Evolutionary conservation across 2,329 filamentous ascomycete species (phyloP).

Genomic region (Microdochium paspali): DNA sequence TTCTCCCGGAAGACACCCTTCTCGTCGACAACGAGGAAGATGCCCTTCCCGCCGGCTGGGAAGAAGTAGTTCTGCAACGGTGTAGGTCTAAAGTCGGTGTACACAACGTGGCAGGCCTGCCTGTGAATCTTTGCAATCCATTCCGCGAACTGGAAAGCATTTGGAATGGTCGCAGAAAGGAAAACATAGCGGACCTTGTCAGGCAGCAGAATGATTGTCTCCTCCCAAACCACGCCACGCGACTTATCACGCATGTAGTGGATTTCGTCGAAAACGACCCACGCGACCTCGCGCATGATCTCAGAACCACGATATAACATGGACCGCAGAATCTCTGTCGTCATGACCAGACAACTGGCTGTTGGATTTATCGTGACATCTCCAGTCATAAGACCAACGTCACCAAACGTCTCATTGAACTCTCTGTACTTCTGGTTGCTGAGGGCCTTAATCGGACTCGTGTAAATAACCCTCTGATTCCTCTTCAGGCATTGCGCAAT

Average conservation of each 20-base stretch:
- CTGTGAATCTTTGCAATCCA: slow-evolving; percentile 98
- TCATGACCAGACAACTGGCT: slow-evolving; percentile 97
- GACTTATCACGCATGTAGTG: slow-evolving; percentile 96
- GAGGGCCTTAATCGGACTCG: slow-evolving; percentile 95
- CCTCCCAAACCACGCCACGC: slow-evolving; percentile 96
- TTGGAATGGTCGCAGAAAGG: slow-evolving; percentile 94
- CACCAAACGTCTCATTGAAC: slow-evolving; percentile 89
- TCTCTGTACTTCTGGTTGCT: slow-evolving; percentile 99
- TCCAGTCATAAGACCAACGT: slow-evolving; percentile 96
- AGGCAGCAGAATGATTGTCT: slow-evolving; percentile 94
- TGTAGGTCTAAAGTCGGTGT: slow-evolving; percentile 95
- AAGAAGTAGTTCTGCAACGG: slow-evolving; percentile 98
- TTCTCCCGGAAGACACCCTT: slow-evolving; percentile 93
- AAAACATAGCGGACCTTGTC: slow-evolving; percentile 99
- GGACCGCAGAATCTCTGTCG: slow-evolving; percentile 95
- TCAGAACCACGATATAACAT: slow-evolving; percentile 98
- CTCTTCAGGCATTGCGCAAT: slow-evolving; percentile 95
- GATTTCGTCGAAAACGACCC: slow-evolving; percentile 98
- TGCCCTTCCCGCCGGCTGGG: slow-evolving; percentile 83
- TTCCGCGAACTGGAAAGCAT: slow-evolving; percentile 97
- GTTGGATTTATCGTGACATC: slow-evolving; percentile 99
- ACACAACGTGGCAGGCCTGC: slow-evolving; percentile 97
- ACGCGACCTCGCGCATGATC: slow-evolving; percentile 98
- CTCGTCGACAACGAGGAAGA: slow-evolving; percentile 90
- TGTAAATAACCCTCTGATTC: slow-evolving; percentile 98